Evolutionary conservation across 2,329 filamentous ascomycete species (phyloP).

Genomic region (Penicillium sp.): DNA sequence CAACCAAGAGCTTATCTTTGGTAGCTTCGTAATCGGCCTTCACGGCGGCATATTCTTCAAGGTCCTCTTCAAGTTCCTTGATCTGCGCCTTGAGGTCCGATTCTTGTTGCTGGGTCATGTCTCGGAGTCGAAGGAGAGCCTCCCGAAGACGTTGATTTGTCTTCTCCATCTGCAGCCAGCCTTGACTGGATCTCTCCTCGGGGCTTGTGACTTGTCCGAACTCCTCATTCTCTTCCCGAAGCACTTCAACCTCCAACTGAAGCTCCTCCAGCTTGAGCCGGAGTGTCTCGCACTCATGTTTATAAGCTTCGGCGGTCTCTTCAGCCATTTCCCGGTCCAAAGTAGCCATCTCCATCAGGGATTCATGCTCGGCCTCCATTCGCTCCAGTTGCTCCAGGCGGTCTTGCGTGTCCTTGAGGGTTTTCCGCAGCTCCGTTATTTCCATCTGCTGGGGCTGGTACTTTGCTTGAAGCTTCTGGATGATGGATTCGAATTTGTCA

Average conservation of each 20-base stretch:
- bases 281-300: constrained; percentile 70
- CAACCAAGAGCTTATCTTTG: constrained; percentile 66
- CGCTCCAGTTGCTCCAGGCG: constrained; percentile 64
- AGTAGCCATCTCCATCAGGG: constrained; percentile 75
- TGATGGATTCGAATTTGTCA: constrained; percentile 63
- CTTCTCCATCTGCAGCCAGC: constrained; percentile 86
- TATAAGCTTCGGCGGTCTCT: constrained; percentile 76
- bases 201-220: constrained; percentile 76
- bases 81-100: constrained; percentile 70
- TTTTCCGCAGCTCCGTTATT: constrained; percentile 66
- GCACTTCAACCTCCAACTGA: constrained; percentile 78
- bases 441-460: constrained; percentile 81
- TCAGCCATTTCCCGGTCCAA: constrained; percentile 95
- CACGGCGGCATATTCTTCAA: constrained; percentile 60
- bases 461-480: constrained; percentile 85
- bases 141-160: constrained; percentile 83
- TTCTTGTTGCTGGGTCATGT: constrained; percentile 81
- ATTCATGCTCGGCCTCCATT: constrained; percentile 76
- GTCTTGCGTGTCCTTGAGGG: constrained; percentile 68
- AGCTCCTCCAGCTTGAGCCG: constrained; percentile 75
- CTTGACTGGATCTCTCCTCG: constrained; percentile 78
- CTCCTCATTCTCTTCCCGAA: constrained; percentile 81
- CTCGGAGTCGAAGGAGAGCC: constrained; percentile 74
- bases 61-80: constrained; percentile 64
- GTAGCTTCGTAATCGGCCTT: constrained; percentile 65